Conservation (phyloP, 2,329 filamentous ascomycete genomes). For the Scedosporium dehoogii region DNA sequence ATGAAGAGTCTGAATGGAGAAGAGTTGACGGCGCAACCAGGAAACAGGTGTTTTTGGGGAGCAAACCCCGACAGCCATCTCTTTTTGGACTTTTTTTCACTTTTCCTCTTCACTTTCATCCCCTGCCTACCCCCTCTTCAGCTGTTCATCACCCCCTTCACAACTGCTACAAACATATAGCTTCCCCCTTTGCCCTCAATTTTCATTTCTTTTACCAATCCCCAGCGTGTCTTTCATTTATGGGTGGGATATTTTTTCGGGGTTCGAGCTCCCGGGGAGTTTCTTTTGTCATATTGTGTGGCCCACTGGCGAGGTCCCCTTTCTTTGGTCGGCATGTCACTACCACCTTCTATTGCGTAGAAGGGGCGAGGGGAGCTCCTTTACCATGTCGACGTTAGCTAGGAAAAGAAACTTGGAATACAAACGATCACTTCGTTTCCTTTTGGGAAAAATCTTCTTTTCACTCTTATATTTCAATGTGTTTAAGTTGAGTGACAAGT, state of each 20-base stretch:
- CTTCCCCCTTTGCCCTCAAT: too few relatives aligned
- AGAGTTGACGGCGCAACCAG: constrained; percentile 14
- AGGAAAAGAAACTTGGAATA: not conserved
- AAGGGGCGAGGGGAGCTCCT: not conserved
- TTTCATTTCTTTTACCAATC: not conserved
- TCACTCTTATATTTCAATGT: not conserved
- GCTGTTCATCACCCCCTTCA: too few relatives aligned
- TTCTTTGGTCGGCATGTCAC: not conserved
- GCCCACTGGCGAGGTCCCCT: not conserved
- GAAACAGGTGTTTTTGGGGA: not conserved
- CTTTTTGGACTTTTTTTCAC: not conserved
- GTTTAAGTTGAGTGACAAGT: too few relatives aligned
- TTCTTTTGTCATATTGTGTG: not conserved
- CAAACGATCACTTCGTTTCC: not conserved
- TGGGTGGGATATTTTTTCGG: not conserved
- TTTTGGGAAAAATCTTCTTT: not conserved
- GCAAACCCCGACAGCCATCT: not conserved
- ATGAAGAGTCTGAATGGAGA: not conserved
- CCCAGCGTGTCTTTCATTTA: not conserved
- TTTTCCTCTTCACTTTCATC: not conserved
- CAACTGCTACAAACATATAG: not conserved
- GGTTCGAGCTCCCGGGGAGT: not conserved
- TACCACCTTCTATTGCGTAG: not conserved
- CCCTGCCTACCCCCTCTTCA: not conserved
- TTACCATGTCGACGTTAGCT: not conserved